Evolutionary conservation across 257 asterid species (phyloP), one percentile per base, ranked within the genome.

Genomic region (Oldenlandia corymbosa): DNA sequence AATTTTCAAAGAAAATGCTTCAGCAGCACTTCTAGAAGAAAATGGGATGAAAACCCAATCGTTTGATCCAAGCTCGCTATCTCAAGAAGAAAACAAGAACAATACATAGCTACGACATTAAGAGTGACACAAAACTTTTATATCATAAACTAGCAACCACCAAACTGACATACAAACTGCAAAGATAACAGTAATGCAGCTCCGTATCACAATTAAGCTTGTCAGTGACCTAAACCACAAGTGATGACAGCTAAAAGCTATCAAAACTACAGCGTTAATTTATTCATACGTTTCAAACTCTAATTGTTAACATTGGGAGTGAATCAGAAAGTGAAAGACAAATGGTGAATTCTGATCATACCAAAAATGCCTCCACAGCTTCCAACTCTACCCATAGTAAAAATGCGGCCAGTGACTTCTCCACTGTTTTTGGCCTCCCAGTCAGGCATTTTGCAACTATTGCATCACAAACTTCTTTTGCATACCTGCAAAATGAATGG

Each of bases 381-480:
- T 93, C 99, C 83, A 93, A 79, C 83, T 93, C 97, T 51, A 93
- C 78, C 99, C 99, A 90, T 6, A 93, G 84, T 92, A 93, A 65
- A 78, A 93, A 90, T 7, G 79, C 81, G 9, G 79, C 71, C 72
- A 90, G 99, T 13, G 99, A 90, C 84, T 93, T 93, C 82, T 93
- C 99, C 72, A 93, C 97, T 23, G 97, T 90, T 77, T 93, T 93
- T 3, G 97, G 92, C 85, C 97, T 82, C 66, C 99, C 99, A 1
- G 97, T 90, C 45, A 90, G 75, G 74, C 99, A 93, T 75, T 93
- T 93, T 0, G 93, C 95, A 67, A 93, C 96, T 26, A 93, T 76
- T 59, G 97, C 88, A 63, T 93, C 99, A 52, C 99, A 93, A 17
- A 90, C 96, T 79, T 93, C 99, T 79, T 93, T 93, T 0, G 87